Percentiles rank a stretch among this genome's conserved stretches.
Conservation (phyloP, 148 eudicot genomes). For the Rhododendron kiyosumense region DNA sequence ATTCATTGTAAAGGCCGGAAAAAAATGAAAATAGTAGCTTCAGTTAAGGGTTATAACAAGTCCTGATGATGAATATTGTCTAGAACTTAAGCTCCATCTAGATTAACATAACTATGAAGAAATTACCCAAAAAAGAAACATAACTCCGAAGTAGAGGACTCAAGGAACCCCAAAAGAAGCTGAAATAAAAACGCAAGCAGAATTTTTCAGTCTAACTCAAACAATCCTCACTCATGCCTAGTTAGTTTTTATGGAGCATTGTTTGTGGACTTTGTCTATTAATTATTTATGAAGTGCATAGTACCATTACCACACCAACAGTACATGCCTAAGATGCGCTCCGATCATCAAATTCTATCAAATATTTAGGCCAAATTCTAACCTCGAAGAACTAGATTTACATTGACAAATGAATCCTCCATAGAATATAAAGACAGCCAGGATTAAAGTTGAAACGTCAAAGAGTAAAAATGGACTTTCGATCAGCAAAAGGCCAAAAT, state of each 20-base stretch:
- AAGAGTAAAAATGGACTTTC: background rate
- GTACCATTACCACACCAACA: background rate
- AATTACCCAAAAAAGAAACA: background rate
- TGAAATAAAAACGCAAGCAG: background rate
- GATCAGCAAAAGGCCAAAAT: background rate
- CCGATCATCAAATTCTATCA: background rate
- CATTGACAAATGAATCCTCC: background rate
- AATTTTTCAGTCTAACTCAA: background rate
- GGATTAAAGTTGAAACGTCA: background rate
- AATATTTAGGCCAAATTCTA: background rate
- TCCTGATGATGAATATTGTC: background rate
- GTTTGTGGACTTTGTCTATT: background rate
- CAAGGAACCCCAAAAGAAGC: background rate
- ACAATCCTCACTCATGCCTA: background rate
- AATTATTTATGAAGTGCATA: background rate
- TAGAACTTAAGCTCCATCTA: conserved; percentile 1
- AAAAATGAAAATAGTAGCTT: background rate
- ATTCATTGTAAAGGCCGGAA: background rate
- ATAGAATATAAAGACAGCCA: background rate
- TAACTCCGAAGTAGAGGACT: background rate
- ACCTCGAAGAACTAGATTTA: background rate
- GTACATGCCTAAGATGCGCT: background rate
- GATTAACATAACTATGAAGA: too few species aligned
- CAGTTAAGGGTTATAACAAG: background rate
- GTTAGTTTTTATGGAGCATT: background rate